These are phyloP conservation scores for Symbiotaphrina buchneri DNA, from an alignment of 495 filamentous ascomycete genomes.

Conservation along the genomic window DNA sequence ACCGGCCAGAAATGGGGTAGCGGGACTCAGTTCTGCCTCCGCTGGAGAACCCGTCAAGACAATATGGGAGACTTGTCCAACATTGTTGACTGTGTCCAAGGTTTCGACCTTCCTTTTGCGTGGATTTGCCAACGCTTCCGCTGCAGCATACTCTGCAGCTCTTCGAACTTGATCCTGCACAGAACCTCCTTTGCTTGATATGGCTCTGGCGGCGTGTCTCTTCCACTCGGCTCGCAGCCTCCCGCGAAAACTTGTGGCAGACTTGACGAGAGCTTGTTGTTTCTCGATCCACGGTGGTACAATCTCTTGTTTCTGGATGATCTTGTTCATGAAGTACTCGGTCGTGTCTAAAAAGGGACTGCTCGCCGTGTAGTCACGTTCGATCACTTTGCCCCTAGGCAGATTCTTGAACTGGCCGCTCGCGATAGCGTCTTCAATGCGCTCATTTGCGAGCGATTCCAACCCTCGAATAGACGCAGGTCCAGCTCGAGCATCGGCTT, in stretches of 20 bases:
- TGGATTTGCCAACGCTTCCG: constrained; percentile 32
- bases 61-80: no score
- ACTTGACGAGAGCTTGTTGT: constrained; percentile 67
- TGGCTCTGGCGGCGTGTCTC: constrained; percentile 58
- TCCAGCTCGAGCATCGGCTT: constrained; percentile 46
- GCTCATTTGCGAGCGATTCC: constrained; percentile 67
- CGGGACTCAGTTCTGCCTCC: no score
- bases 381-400: constrained; percentile 53
- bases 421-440: constrained; percentile 85
- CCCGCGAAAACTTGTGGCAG: constrained; percentile 44
- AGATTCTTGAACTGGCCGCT: constrained; percentile 82
- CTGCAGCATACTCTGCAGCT: constrained; percentile 50
- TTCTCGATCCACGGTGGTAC: constrained; percentile 88
- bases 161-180: constrained; percentile 53
- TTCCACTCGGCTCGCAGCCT: constrained; percentile 70
- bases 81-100: no score
- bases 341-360: constrained; percentile 91
- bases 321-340: constrained; percentile 96
- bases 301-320: constrained; percentile 83
- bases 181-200: constrained; percentile 57
- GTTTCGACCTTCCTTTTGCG: constrained; percentile 15
- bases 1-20: no score
- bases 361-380: constrained; percentile 58
- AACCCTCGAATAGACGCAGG: constrained; percentile 63
- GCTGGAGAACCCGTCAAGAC: no score